Evolutionary conservation across 176 grass and related monocot genomes (phyloP).

Genomic region (Avena sativa): DNA sequence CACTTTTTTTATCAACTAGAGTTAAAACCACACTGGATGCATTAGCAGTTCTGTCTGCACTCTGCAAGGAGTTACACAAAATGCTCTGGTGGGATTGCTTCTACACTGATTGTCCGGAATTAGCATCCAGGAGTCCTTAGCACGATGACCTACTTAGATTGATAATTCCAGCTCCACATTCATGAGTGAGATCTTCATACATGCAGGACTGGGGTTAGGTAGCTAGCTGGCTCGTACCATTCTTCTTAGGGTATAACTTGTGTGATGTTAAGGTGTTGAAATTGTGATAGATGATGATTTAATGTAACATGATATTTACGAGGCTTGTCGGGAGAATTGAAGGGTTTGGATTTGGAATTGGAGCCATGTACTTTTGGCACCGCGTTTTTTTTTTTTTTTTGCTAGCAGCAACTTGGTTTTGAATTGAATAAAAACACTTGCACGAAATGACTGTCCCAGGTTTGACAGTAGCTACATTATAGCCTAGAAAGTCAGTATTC

Average conservation of each 20-base stretch:
- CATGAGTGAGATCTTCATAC: constrained; percentile 8
- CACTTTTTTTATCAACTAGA: not conserved
- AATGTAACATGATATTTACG: constrained; percentile 15
- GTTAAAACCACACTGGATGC: not conserved
- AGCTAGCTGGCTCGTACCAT: not conserved
- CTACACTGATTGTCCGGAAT: not conserved
- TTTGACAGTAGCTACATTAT: constrained; percentile 1
- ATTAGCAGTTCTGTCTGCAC: constrained; percentile 13
- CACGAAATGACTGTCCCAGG: not conserved
- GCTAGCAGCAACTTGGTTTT: constrained; percentile 35
- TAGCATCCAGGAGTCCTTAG: not conserved
- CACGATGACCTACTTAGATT: constrained; percentile 19
- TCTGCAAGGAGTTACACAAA: not conserved
- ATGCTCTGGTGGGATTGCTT: constrained; percentile 23
- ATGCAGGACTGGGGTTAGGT: not conserved
- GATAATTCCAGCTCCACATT: constrained; percentile 23
- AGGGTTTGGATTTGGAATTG: not conserved
- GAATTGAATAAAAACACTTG: constrained; percentile 42
- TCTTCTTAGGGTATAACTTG: not conserved
- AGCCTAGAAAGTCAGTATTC: not conserved
- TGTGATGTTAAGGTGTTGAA: constrained; percentile 13
- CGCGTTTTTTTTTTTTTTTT: not conserved
- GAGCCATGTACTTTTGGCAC: constrained; percentile 24
- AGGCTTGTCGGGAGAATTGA: not conserved
- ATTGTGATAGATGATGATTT: not conserved